Evolutionary conservation across 805 yeast genomes (phyloP).

Genomic region (Saturnispora saitoi): DNA sequence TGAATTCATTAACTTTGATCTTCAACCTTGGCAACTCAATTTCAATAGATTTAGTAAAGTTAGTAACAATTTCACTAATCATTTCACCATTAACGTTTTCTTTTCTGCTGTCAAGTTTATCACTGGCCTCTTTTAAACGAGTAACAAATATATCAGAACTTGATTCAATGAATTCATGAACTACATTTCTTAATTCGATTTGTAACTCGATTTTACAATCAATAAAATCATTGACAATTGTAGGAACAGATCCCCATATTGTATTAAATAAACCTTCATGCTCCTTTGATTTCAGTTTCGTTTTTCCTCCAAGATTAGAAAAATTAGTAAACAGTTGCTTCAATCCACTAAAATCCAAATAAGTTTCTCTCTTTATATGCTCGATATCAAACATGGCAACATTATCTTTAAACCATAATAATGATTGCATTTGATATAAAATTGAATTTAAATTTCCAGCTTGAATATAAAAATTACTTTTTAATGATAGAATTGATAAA

Average conservation of each 20-base stretch:
- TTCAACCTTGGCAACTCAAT: slow-evolving; percentile 50
- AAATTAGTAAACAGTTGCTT: slow-evolving; percentile 33
- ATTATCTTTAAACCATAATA: slow-evolving; percentile 62
- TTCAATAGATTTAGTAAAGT: slow-evolving; percentile 42
- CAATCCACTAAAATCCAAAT: slow-evolving; percentile 76
- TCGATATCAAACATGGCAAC: slow-evolving; percentile 73
- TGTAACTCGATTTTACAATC: slow-evolving; percentile 71
- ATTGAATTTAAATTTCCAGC: slow-evolving; percentile 52
- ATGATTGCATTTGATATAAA: slow-evolving; percentile 62
- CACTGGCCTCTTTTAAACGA: not conserved
- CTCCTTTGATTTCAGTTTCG: slow-evolving; percentile 10
- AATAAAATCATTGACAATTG: slow-evolving; percentile 69
- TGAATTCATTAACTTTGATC: slow-evolving; percentile 42
- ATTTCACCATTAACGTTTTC: slow-evolving; percentile 8
- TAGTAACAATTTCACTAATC: slow-evolving; percentile 17
- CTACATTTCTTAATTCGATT: slow-evolving; percentile 59
- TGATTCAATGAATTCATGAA: slow-evolving; percentile 58
- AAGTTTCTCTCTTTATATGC: slow-evolving; percentile 59
- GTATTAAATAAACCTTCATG: slow-evolving; percentile 18
- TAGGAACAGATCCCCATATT: slow-evolving; percentile 58
- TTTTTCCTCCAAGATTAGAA: not conserved
- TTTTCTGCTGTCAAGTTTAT: not conserved
- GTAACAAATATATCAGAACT: slow-evolving; percentile 41
- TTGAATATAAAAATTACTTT: slow-evolving; percentile 36
- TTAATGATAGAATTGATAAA: slow-evolving; percentile 57